Evolutionary conservation across 1,139 yeast species (phyloP).

Genomic region (Zygosaccharomyces pseudobailii): DNA sequence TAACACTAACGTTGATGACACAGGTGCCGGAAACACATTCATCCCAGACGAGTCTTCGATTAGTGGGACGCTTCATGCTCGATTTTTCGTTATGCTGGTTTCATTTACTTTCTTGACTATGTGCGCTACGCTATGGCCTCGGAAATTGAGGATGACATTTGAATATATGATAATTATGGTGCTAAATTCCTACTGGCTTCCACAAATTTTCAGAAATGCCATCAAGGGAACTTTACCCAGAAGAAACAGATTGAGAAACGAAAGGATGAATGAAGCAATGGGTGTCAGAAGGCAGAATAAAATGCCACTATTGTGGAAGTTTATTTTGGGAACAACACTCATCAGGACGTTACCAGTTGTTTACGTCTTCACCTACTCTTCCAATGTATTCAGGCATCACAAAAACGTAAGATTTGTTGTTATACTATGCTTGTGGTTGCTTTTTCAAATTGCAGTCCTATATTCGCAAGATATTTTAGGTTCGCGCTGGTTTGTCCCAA

Average conservation of each 20-base stretch:
- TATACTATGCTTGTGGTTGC: slow-evolving; percentile 48
- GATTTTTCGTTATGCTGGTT: slow-evolving; percentile 58
- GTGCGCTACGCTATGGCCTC: slow-evolving; percentile 63
- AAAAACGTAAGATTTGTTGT: slow-evolving; percentile 48
- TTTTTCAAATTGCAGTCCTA: slow-evolving; percentile 51
- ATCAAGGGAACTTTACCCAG: slow-evolving; percentile 36
- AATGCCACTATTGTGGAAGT: slow-evolving; percentile 39
- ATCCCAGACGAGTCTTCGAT: slow-evolving; percentile 52
- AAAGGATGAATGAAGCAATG: slow-evolving; percentile 10
- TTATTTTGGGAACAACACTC: slow-evolving; percentile 60
- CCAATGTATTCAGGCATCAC: slow-evolving; percentile 53
- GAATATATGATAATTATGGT: slow-evolving; percentile 52
- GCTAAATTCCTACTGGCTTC: slow-evolving; percentile 80
- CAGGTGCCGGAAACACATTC: slow-evolving; percentile 14
- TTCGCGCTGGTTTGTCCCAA: slow-evolving; percentile 79
- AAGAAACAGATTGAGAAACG: slow-evolving; percentile 18
- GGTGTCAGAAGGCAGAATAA: slow-evolving; percentile 23
- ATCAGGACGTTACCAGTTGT: slow-evolving; percentile 60
- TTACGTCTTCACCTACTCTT: slow-evolving; percentile 48
- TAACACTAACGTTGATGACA: slow-evolving; percentile 17
- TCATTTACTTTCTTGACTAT: slow-evolving; percentile 54
- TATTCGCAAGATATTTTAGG: slow-evolving; percentile 64
- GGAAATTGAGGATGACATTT: slow-evolving; percentile 46
- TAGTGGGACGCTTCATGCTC: slow-evolving; percentile 56
- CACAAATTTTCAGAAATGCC: slow-evolving; percentile 79